Conservation (phyloP, 208 protist genomes). For the Acanthamoeba triangularis region DNA sequence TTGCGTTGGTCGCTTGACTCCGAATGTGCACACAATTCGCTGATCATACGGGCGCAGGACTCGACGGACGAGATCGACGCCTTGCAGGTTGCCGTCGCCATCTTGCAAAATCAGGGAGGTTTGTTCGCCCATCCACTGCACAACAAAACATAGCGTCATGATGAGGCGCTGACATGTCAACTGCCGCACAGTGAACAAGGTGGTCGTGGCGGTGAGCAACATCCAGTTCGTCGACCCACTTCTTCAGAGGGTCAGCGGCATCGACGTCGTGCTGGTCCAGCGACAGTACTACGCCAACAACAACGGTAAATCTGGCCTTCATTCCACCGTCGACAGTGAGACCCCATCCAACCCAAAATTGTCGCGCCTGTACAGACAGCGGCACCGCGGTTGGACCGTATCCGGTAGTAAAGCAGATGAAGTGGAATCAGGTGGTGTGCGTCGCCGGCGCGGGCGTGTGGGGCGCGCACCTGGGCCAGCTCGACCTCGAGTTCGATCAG, state of each 20-base stretch:
- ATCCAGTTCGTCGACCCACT: neutral
- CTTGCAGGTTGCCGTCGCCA: slow-evolving; percentile 5
- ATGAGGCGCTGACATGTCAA: no score
- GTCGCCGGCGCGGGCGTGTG: slow-evolving; percentile 3
- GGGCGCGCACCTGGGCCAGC: slow-evolving; percentile 60
- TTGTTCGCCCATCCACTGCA: neutral
- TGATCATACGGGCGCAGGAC: no score
- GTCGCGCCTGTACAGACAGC: neutral
- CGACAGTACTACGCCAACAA: slow-evolving; percentile 32
- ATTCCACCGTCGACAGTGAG: no score
- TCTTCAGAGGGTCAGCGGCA: neutral
- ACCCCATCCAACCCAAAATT: no score
- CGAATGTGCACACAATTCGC: no score
- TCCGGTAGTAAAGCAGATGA: neutral
- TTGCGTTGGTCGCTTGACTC: no score
- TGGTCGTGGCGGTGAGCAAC: slow-evolving; percentile 50
- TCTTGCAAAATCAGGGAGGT: slow-evolving; percentile 35
- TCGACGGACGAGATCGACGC: slow-evolving; percentile 5
- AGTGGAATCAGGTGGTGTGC: slow-evolving; percentile 32
- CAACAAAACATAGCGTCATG: no score
- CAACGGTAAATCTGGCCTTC: neutral
- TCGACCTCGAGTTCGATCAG: slow-evolving; percentile 27
- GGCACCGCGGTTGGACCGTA: neutral
- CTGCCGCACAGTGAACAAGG: slow-evolving; percentile 68
- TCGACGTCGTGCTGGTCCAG: slow-evolving; percentile 62